These are phyloP conservation scores for Nasturtium officinale DNA, from an alignment of 345 rosid genomes.

Conservation along the genomic window DNA sequence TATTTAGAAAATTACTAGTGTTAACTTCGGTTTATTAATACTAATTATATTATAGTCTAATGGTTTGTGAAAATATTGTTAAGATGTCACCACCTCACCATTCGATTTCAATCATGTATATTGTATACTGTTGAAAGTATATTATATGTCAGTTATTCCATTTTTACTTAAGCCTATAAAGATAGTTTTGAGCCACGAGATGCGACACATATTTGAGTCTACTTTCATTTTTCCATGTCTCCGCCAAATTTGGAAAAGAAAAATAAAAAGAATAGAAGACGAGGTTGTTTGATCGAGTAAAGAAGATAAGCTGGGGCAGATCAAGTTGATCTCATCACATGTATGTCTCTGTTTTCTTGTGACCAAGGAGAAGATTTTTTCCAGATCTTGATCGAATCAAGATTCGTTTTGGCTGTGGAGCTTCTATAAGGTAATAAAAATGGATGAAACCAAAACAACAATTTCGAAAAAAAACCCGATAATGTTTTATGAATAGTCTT, in stretches of 20 bases:
- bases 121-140: no score
- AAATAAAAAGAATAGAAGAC: not conserved
- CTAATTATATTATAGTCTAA: no score
- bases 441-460: not conserved
- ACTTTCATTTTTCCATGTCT: not conserved
- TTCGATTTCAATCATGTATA: no score
- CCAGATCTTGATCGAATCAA: slow-evolving; percentile 22
- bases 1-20: no score
- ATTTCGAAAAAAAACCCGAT: not conserved
- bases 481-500: not conserved
- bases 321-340: slow-evolving; percentile 25
- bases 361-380: slow-evolving; percentile 10
- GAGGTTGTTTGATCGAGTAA: slow-evolving; percentile 1
- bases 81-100: no score
- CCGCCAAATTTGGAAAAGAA: slow-evolving; percentile 4
- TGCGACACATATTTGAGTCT: not conserved
- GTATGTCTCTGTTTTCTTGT: slow-evolving; percentile 35
- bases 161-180: not conserved
- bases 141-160: not conserved
- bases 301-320: slow-evolving; percentile 22
- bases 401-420: slow-evolving; percentile 12
- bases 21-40: no score
- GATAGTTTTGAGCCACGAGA: not conserved
- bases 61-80: no score
- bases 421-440: slow-evolving; percentile 2